A percentile compares a stretch with the other conserved stretches of the same genome.
phyloP scores from a whole-genome alignment of 1,139 yeast species.

The Zygoascus meyerae region DNA sequence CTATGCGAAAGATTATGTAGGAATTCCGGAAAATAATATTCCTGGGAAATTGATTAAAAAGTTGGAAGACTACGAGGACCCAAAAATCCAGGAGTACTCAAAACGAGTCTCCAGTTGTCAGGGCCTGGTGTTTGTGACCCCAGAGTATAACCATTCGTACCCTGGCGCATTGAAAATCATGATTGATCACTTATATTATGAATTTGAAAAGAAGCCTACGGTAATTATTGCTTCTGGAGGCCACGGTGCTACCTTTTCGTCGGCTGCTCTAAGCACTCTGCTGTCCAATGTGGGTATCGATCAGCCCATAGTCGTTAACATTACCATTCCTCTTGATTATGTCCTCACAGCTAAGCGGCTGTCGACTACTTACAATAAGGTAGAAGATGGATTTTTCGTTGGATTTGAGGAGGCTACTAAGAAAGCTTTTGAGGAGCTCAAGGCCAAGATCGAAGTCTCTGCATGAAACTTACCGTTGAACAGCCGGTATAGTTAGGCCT shows the following conservation, averaged over 20 bases:
- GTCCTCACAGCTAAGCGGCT: background rate
- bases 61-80: constrained; percentile 16
- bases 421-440: no score
- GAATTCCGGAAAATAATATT: background rate
- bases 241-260: constrained; percentile 32
- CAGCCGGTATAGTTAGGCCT: no score
- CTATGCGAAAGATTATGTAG: background rate
- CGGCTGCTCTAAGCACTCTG: constrained; percentile 28
- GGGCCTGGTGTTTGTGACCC: constrained; percentile 32
- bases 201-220: constrained; percentile 32
- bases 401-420: no score
- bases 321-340: background rate
- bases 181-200: constrained; percentile 30
- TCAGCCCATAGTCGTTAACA: background rate
- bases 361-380: background rate
- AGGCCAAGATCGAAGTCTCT: no score
- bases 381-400: no score
- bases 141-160: constrained; percentile 34
- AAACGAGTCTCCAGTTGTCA: constrained; percentile 19
- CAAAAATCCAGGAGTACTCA: constrained; percentile 22
- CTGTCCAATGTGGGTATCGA: constrained; percentile 12
- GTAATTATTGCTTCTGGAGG: constrained; percentile 31
- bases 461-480: no score
- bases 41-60: background rate
- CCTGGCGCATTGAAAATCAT: constrained; percentile 36